A percentile compares a stretch with the other conserved stretches of the same genome.
Evolutionary conservation across 148 eudicot species (phyloP).

Genomic region (Gaultheria prostrata): DNA sequence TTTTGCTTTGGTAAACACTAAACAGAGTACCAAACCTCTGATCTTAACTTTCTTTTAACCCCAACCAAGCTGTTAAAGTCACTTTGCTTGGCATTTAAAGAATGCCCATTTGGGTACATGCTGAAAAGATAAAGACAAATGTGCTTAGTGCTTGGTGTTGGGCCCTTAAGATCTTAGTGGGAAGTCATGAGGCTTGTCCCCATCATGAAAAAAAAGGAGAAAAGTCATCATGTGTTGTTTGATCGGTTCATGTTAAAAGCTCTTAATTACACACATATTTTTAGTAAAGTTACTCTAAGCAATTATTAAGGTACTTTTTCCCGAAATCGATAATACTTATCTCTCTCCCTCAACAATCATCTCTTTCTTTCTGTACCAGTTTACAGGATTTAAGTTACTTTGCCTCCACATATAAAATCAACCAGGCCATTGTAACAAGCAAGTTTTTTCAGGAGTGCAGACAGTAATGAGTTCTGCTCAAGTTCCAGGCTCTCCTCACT

Average conservation of each 20-base stretch:
- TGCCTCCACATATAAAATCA: background rate
- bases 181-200: slow-evolving; percentile 7
- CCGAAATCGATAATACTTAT: background rate
- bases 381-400: background rate
- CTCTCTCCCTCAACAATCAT: background rate
- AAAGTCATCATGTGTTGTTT: slow-evolving; percentile 5
- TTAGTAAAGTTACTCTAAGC: background rate
- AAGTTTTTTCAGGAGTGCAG: background rate
- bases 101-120: background rate
- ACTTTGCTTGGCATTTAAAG: background rate
- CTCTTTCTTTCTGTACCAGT: background rate
- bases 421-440: background rate
- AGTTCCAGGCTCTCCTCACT: slow-evolving; percentile 40
- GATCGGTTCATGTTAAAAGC: slow-evolving; percentile 4
- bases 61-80: background rate
- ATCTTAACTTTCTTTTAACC: background rate
- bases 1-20: background rate
- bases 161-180: slow-evolving; percentile 9
- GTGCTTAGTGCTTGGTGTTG: slow-evolving; percentile 8
- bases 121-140: background rate
- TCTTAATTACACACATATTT: background rate
- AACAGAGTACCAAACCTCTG: background rate
- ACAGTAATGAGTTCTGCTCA: slow-evolving; percentile 28
- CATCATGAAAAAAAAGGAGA: background rate
- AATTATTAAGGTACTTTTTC: background rate